These are phyloP conservation scores for Aspergillus fijiensis DNA, from an alignment of 2,329 filamentous ascomycete species.

Conservation along the genomic window DNA sequence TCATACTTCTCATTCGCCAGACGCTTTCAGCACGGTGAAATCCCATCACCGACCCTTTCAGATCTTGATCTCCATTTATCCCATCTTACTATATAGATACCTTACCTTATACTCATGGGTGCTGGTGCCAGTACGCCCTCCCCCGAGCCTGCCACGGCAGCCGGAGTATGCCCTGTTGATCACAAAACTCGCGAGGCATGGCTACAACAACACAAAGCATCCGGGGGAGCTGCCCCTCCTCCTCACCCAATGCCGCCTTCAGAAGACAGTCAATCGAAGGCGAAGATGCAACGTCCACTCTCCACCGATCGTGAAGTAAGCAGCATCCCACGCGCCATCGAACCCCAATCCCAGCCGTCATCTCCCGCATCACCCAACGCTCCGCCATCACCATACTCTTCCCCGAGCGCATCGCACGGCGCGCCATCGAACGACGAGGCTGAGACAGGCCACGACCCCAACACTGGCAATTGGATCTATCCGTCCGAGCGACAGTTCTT, in stretches of 20 bases:
- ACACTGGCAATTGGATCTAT: conserved; percentile 91
- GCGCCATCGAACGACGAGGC: conserved; percentile 70
- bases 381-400: conserved; percentile 32
- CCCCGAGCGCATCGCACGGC: conserved; percentile 33
- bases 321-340: conserved; percentile 68
- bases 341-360: conserved; percentile 20
- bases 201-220: conserved; percentile 59
- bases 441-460: conserved; percentile 69
- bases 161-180: conserved; percentile 76
- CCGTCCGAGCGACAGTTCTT: conserved; percentile 98
- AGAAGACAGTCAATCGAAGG: conserved; percentile 24
- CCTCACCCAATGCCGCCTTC: conserved; percentile 35
- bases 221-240: conserved; percentile 31
- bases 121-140: conserved; percentile 39
- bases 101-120: conserved; percentile 30
- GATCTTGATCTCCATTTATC: not conserved
- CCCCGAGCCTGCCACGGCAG: conserved; percentile 23
- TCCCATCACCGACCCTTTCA: conserved; percentile 7
- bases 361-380: conserved; percentile 24
- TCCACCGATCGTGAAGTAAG: conserved; percentile 71
- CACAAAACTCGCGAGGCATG: conserved; percentile 84
- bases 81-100: not conserved
- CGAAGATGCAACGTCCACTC: conserved; percentile 49
- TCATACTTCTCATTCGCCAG: conserved; percentile 16
- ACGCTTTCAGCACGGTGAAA: not conserved